Evolutionary conservation across 1,284 basidiomycete genomes (phyloP).

Genomic region (Naganishia sp.): DNA sequence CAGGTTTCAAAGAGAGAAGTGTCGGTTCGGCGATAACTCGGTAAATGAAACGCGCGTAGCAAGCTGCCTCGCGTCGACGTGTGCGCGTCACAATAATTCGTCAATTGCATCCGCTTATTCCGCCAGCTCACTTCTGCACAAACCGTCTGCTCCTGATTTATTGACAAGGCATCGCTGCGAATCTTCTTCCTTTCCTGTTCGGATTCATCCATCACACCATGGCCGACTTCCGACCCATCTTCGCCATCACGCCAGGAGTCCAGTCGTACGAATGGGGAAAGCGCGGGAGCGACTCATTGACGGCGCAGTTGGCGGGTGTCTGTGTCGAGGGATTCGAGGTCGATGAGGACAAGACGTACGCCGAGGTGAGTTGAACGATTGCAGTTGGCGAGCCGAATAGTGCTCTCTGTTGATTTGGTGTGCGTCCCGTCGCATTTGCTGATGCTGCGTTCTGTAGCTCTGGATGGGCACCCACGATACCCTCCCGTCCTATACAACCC

Average conservation of each 20-base stretch:
- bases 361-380: slow-evolving; percentile 62
- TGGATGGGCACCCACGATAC: slow-evolving; percentile 99
- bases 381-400: no score
- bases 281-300: slow-evolving; percentile 58
- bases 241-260: slow-evolving; percentile 51
- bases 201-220: not conserved
- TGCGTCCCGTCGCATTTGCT: not conserved
- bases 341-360: slow-evolving; percentile 63
- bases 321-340: slow-evolving; percentile 58
- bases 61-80: no score
- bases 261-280: slow-evolving; percentile 61
- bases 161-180: no score
- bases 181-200: no score
- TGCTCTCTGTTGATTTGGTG: no score
- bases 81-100: no score
- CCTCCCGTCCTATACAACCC: slow-evolving; percentile 69
- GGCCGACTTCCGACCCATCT: slow-evolving; percentile 35
- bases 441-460: slow-evolving; percentile 60
- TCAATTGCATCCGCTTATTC: no score
- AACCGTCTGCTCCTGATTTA: no score
- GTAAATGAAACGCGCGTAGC: no score
- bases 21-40: no score
- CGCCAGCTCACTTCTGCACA: no score
- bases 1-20: no score
- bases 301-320: slow-evolving; percentile 58